phyloP scores from a whole-genome alignment of 106 monocot genomes.

The Chionographis japonica region DNA sequence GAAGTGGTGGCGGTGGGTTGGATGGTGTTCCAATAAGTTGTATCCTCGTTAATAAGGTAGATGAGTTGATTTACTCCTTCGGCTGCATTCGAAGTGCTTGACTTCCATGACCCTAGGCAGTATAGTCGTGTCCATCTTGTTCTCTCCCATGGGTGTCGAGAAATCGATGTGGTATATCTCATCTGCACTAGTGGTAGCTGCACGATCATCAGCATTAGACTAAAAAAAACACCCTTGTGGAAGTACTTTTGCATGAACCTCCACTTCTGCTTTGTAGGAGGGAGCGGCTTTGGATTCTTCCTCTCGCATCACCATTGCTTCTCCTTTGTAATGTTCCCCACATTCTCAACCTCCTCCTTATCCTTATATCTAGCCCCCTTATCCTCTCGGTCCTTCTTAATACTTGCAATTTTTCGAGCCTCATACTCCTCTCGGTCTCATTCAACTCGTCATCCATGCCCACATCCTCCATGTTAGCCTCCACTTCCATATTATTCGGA shows the following conservation, averaged over 20 bases:
- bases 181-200: slow-evolving; percentile 46
- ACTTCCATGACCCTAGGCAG: slow-evolving; percentile 99
- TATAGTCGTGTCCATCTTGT: slow-evolving; percentile 93
- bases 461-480: slow-evolving; percentile 71
- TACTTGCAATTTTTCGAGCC: slow-evolving; percentile 92
- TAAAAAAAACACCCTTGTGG: slow-evolving; percentile 98
- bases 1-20: too few species aligned
- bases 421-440: slow-evolving; percentile 91
- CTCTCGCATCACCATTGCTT: slow-evolving; percentile 89
- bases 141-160: slow-evolving; percentile 87
- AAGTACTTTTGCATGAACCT: slow-evolving; percentile 98
- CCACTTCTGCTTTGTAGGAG: slow-evolving; percentile 75
- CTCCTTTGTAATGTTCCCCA: slow-evolving; percentile 96
- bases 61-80: slow-evolving; percentile 98
- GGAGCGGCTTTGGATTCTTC: slow-evolving; percentile 63
- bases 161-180: slow-evolving; percentile 69
- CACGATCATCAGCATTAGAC: slow-evolving; percentile 51
- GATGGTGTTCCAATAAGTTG: slow-evolving; percentile 82
- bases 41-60: slow-evolving; percentile 96
- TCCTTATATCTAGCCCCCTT: slow-evolving; percentile 88
- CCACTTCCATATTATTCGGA: slow-evolving; percentile 75
- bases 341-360: slow-evolving; percentile 94
- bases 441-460: slow-evolving; percentile 92
- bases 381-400: slow-evolving; percentile 91
- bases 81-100: slow-evolving; percentile 90